A percentile compares a stretch with the other conserved stretches of the same genome.
Conservation (phyloP, 345 rosid species). For the Camelina laxa region DNA sequence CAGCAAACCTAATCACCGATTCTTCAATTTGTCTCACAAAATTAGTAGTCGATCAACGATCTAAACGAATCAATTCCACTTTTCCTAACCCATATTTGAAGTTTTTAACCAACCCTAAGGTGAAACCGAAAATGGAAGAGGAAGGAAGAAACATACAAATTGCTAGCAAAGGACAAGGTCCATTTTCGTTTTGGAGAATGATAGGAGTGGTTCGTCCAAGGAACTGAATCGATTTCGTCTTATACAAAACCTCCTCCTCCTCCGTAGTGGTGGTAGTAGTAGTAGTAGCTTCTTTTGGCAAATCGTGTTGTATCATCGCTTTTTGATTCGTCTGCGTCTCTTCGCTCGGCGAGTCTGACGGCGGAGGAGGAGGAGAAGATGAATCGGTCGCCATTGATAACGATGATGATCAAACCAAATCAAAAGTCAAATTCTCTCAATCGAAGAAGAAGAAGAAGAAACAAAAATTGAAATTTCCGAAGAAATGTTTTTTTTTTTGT, state of each 20-base stretch:
- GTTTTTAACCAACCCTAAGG: constrained; percentile 38
- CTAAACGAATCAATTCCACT: constrained; percentile 1
- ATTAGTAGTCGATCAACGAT: neutral
- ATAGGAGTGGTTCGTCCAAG: constrained; percentile 86
- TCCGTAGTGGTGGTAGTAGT: too few relatives aligned
- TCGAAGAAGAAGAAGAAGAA: constrained; percentile 32
- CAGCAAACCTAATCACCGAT: constrained; percentile 27
- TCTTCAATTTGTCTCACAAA: constrained; percentile 6
- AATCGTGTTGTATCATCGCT: constrained; percentile 37
- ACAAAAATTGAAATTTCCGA: constrained; percentile 17
- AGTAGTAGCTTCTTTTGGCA: constrained; percentile 30
- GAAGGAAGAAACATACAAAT: constrained; percentile 62
- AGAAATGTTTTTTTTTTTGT: neutral
- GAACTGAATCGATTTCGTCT: constrained; percentile 82
- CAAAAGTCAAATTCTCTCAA: constrained; percentile 21
- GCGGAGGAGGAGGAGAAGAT: constrained; percentile 33
- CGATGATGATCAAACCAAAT: neutral
- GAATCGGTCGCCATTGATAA: constrained; percentile 41
- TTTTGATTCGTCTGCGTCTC: constrained; percentile 45
- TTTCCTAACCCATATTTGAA: neutral
- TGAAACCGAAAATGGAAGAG: constrained; percentile 14
- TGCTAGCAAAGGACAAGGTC: constrained; percentile 98
- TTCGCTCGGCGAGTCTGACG: constrained; percentile 40
- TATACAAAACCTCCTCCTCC: constrained; percentile 57
- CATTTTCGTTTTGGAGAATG: constrained; percentile 95